Base-by-base conservation (phyloP, 1,139 yeast species). In the Kazachstania sp. region DNA sequence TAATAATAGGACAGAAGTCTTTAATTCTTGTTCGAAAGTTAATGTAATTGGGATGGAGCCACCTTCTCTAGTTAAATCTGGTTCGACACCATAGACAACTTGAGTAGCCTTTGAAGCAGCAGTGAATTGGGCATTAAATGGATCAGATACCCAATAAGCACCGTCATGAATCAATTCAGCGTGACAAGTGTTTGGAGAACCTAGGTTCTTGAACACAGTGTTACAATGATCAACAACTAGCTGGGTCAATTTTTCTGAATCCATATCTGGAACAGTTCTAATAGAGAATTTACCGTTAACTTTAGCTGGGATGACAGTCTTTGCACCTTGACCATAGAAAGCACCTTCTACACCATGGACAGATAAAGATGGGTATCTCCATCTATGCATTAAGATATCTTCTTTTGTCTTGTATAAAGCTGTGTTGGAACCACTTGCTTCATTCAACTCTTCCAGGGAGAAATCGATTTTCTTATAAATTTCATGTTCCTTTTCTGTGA, bases 321-420 rank as follows among this genome's bases (percentile, higher is more conserved):
- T 92, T 53, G 97, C 98, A 55, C 99, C 99, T 42, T 86, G 77
- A 40, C 86, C 92, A 47, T 84, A 83, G 68, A 92, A 92, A 8
- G 98, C 99, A 55, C 98, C 98, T 71, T 92, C 98, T 52, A 92
- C 78, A 58, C 99, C 99, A 69, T 92, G 99, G 54, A 92, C 70
- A 5, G 97, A 88, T 63, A 92, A 75, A 18, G 98, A 88, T 51
- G 99, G 97, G 72, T 75, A 87, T 77, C 98, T 83, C 98, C 98
- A 92, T 77, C 98, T 83, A 69, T 92, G 97, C 83, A 88, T 92
- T 64, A 92, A 78, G 56, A 90, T 84, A 51, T 82, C 84, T 70
- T 86, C 81, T 69, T 87, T 86, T 65, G 77, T 76, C 53, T 79
- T 75, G 70, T 83, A 83, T 53, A 90, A 74, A 38, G 88, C 79